These are phyloP conservation scores for Podospora pseudopauciseta DNA, from an alignment of 495 filamentous ascomycete genomes.

Conservation along the genomic window DNA sequence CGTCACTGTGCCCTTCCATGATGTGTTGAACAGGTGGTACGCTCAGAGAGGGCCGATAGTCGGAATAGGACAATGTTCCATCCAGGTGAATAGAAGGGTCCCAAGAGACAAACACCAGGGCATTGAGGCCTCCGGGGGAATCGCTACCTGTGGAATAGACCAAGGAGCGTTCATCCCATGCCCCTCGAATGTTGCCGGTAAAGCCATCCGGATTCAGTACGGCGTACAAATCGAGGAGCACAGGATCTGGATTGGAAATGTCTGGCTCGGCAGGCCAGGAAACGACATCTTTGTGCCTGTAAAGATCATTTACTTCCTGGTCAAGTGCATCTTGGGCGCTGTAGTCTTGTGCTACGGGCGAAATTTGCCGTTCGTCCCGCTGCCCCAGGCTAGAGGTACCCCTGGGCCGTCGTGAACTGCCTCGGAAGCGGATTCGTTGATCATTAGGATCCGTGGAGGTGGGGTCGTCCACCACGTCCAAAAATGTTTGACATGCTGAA, in stretches of 20 bases:
- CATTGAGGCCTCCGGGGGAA: slow-evolving; percentile 36
- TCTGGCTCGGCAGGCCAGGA: slow-evolving; percentile 59
- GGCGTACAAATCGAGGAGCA: slow-evolving; percentile 45
- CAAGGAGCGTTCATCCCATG: slow-evolving; percentile 60
- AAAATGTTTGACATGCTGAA: slow-evolving; percentile 53
- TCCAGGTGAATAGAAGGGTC: slow-evolving; percentile 47
- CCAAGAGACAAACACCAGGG: slow-evolving; percentile 61
- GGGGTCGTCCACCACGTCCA: slow-evolving; percentile 65
- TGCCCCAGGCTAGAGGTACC: slow-evolving; percentile 43
- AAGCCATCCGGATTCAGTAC: slow-evolving; percentile 56
- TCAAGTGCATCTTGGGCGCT: slow-evolving; percentile 21
- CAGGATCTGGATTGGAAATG: slow-evolving; percentile 24
- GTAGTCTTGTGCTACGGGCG: not conserved
- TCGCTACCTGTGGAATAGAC: slow-evolving; percentile 49
- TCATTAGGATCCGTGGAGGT: slow-evolving; percentile 31
- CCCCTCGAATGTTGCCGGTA: slow-evolving; percentile 46
- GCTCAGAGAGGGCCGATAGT: slow-evolving; percentile 1
- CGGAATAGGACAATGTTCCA: slow-evolving; percentile 22
- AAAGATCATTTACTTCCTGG: slow-evolving; percentile 38
- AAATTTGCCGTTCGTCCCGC: slow-evolving; percentile 29
- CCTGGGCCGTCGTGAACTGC: slow-evolving; percentile 42
- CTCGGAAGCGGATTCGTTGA: slow-evolving; percentile 33
- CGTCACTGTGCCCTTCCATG: slow-evolving; percentile 5
- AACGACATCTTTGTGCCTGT: slow-evolving; percentile 46
- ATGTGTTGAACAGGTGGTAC: not conserved